Base-by-base conservation (phyloP, 345 rosid species). In the Pistacia integerrima region DNA sequence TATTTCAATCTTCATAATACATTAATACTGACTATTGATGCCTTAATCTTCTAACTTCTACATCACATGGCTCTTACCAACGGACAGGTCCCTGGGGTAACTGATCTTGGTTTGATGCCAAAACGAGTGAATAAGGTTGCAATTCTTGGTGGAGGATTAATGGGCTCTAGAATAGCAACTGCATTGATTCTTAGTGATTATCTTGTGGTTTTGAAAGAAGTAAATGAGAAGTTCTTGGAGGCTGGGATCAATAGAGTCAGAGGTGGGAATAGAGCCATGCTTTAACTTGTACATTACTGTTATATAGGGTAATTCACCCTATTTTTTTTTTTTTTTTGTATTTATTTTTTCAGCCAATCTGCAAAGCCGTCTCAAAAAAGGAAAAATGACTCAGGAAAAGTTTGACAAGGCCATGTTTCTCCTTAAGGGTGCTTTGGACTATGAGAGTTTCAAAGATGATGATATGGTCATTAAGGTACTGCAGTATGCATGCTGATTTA, bases 161-260 rank as follows among this genome's bases (percentile, higher is more conserved):
- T 96, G 99, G 99, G 98, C 75, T 96, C 98, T 62, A 98, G 99
- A 81, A 96, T 96, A 77, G 98, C 98, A 69, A 96, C 98, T 67
- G 93, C 95, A 14, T 81, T 96, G 81, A 80, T 96, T 61, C 94
- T 90, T 74, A 82, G 93, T 82, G 90, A 90, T 79, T 96, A 92
- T 78, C 83, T 87, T 2, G 99, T 96, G 72, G 84, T 93, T 67
- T 80, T 96, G 76, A 96, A 96, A 81, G 99, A 91, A 90, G 94
- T 96, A 63, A 92, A 92, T 80, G 90, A 91, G 54, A 89, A 93
- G 67, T 91, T 91, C 84, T 79, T 96, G 90, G 89, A 91, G 80
- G 90, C 94, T 81, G 97, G 99, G 41, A 84, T 96, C 58, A 88
- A 78, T 68, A 88, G 97, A 88, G 93, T 93, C 56, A 91, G 79